Conservation (phyloP, 805 yeast genomes). For the Tetrapisispora taiwanensis region DNA sequence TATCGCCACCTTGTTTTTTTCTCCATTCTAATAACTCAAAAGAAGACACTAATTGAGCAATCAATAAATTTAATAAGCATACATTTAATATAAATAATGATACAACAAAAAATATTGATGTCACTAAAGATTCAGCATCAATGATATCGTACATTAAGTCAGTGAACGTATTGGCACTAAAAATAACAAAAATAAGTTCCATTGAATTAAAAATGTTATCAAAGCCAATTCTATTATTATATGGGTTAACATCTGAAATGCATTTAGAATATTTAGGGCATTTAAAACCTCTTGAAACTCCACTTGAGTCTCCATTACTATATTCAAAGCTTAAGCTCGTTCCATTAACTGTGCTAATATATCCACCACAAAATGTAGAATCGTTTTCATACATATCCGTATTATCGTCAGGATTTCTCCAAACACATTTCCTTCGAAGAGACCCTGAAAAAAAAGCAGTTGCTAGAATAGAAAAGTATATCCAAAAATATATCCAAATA, state of each 20-base stretch:
- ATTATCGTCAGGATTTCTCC: conserved; percentile 2
- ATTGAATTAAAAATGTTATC: conserved; percentile 1
- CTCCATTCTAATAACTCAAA: neutral
- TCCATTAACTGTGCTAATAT: neutral
- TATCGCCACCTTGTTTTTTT: neutral
- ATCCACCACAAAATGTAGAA: conserved; percentile 1
- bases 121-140: neutral
- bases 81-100: neutral
- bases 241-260: conserved; percentile 1
- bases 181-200: conserved; percentile 2
- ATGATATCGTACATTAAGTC: neutral
- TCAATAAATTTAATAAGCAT: neutral
- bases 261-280: conserved; percentile 1
- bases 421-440: neutral
- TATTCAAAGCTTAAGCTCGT: neutral
- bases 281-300: neutral
- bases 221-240: neutral
- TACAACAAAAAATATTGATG: neutral
- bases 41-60: conserved; percentile 1
- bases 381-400: neutral
- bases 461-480: conserved; percentile 1
- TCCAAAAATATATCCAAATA: conserved; percentile 1
- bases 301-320: neutral
- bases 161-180: conserved; percentile 2
- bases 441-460: conserved; percentile 1